These are phyloP conservation scores for Pseudogymnoascus sp. DNA, from an alignment of 2,329 filamentous ascomycete genomes.

Conservation along the genomic window DNA sequence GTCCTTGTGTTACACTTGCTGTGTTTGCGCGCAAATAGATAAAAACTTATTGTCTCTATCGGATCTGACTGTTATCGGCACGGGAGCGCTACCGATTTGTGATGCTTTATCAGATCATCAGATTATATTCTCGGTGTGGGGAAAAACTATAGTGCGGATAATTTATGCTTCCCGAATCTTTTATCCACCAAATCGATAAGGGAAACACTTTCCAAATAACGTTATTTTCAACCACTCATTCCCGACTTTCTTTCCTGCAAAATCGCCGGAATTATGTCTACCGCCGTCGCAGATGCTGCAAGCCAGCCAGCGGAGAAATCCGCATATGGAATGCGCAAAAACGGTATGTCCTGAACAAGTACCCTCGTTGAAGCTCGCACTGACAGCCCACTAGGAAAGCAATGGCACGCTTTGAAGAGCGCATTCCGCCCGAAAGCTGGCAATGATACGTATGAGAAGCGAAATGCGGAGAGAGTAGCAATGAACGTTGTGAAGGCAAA, in stretches of 20 bases:
- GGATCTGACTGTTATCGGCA: background rate
- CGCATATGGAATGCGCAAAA: slow-evolving; percentile 62
- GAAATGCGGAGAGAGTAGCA: slow-evolving; percentile 59
- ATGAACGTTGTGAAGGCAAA: slow-evolving; percentile 76
- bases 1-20: background rate
- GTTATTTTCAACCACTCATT: background rate
- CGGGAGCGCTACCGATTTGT: slow-evolving; percentile 1
- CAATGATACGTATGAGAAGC: slow-evolving; percentile 69
- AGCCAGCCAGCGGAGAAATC: background rate
- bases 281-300: background rate
- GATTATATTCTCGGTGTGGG: background rate
- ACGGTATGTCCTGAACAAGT: slow-evolving; percentile 48
- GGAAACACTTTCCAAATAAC: background rate
- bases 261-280: background rate
- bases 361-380: background rate
- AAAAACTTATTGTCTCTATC: slow-evolving; percentile 3
- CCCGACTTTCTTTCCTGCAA: background rate
- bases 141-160: slow-evolving; percentile 8
- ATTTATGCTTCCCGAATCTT: slow-evolving; percentile 8
- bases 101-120: slow-evolving; percentile 6
- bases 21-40: background rate
- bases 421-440: slow-evolving; percentile 78
- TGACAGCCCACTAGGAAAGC: slow-evolving; percentile 62
- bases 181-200: slow-evolving; percentile 9
- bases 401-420: slow-evolving; percentile 79